Base-by-base conservation (phyloP, 1,139 yeast species). In the Wickerhamiella infanticola region DNA sequence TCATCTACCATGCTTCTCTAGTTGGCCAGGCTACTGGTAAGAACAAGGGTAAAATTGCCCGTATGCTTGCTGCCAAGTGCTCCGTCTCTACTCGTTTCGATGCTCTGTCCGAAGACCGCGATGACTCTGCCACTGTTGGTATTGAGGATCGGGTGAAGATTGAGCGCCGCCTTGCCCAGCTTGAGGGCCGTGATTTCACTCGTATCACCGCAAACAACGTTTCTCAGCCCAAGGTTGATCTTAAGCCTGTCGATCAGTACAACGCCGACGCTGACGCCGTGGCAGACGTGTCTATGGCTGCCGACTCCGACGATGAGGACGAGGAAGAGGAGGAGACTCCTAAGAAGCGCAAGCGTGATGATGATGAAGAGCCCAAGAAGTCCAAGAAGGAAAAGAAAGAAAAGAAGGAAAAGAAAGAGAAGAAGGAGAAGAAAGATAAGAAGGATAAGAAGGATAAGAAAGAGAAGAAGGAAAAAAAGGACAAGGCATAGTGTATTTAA, bases 41-140 rank as follows among this genome's bases (percentile, higher is more conserved):
- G 69, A 90, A 93, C 73, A 93, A 90, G 76, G 99, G 98, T 69
- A 86, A 88, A 73, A 85, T 90, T 64, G 97, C 99, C 48, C 81
- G 99, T 72, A 95, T 90, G 58, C 76, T 90, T 57, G 99, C 99
- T 58, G 97, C 97, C 53, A 90, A 90, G 72, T 95, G 96, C 56
- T 94, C 98, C 45, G 93, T 90, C 61, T 84, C 95, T 52, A 72
- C 90, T 58, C 81, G 98, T 73, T 90, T 83, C 65, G 99, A 90
- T 70, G 95, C 96, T 39, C 74, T 93, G 52, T 83, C 96, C 55
- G 99, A 90, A 70, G 97, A 90, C 59, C 79, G 96, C 67, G 94
- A 83, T 58, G 97, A 90, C 60, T 77, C 84, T 49, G 96, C 96
- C 55, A 94, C 86, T 57, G 75, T 88, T 59, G 99, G 99, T 61